Percentiles rank a stretch among this genome's conserved stretches.
Evolutionary conservation across 129 eudicot species (phyloP).

Genomic region (Silybum marianum): DNA sequence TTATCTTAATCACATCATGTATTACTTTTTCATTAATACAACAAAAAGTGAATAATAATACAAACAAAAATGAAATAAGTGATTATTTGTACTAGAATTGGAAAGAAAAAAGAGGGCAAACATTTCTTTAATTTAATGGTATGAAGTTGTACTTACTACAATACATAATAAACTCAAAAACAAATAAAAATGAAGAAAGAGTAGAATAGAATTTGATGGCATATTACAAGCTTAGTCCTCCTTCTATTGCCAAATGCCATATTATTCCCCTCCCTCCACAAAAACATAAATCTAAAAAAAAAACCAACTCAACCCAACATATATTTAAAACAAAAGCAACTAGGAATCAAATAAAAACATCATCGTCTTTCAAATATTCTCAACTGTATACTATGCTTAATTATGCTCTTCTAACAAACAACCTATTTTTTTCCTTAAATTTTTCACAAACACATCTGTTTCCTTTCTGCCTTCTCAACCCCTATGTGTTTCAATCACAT

Average conservation of each 20-base stretch:
- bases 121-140: constrained; percentile 38
- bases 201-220: constrained; percentile 24
- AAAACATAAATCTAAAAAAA: constrained; percentile 31
- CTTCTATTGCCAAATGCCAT: constrained; percentile 30
- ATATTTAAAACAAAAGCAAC: constrained; percentile 38
- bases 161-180: constrained; percentile 29
- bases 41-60: background rate
- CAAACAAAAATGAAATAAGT: background rate
- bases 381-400: constrained; percentile 40
- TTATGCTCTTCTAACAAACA: constrained; percentile 41
- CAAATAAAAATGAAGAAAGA: constrained; percentile 22
- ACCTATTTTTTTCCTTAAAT: constrained; percentile 30
- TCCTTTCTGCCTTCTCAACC: constrained; percentile 25
- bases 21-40: background rate
- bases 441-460: constrained; percentile 37
- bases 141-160: constrained; percentile 38
- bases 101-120: constrained; percentile 13
- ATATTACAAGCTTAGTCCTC: constrained; percentile 14
- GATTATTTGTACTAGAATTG: background rate
- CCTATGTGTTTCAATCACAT: constrained; percentile 40
- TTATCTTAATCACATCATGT: background rate
- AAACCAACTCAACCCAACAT: constrained; percentile 19
- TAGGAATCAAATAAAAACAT: constrained; percentile 29
- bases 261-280: constrained; percentile 27
- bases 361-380: constrained; percentile 21